Evolutionary conservation across 2,329 filamentous ascomycete genomes (phyloP), one percentile per base, ranked within the genome.

Genomic region (Microcyclospora tardicrescens): DNA sequence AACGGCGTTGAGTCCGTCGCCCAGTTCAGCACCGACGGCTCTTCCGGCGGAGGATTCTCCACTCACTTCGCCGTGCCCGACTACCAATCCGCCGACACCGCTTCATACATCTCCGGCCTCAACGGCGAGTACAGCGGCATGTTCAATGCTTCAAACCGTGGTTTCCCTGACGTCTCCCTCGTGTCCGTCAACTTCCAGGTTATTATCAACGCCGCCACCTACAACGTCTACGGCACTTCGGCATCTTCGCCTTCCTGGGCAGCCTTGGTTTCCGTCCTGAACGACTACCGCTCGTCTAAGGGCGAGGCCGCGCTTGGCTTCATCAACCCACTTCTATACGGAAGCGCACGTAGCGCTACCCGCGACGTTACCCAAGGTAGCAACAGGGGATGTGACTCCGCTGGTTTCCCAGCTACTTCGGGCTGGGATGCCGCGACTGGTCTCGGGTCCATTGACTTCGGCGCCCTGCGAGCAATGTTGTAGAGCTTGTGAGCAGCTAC

Each of bases 131-230:
- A 55, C 12, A 51, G 60, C 2, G 56, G 61, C 28, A 61, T 62
- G 35, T 72, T 66, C 59, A 68, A 71, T 52, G 62, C 63, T 43
- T 61, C 59, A 2, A 59, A 63, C 5, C 61, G 68, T 16, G 69
- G 61, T 0, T 68, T 61, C 42, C 69, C 69, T 0, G 69, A 72
- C 39, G 48, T 58, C 36, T 40, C 46, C 9, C 42, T 45, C n/a
- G 35, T 47, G 16, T 46, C 46, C 30, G 15, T 34, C 5, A 51
- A 52, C 12, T 15, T 49, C 3, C 38, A 43, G 13, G 46, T 38
- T 10, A 45, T 38, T 52, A 64, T 6, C 59, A 61, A 6, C 45
- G 63, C 63, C 16, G 47, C 51, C 2, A 62, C 64, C 24, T 45
- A 43, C 0, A 54, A 63, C 11, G 57, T 63, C 0, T 67, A 60